These are phyloP conservation scores for Pezicula neosporulosa DNA, from an alignment of 2,329 filamentous ascomycete genomes.

Conservation along the genomic window DNA sequence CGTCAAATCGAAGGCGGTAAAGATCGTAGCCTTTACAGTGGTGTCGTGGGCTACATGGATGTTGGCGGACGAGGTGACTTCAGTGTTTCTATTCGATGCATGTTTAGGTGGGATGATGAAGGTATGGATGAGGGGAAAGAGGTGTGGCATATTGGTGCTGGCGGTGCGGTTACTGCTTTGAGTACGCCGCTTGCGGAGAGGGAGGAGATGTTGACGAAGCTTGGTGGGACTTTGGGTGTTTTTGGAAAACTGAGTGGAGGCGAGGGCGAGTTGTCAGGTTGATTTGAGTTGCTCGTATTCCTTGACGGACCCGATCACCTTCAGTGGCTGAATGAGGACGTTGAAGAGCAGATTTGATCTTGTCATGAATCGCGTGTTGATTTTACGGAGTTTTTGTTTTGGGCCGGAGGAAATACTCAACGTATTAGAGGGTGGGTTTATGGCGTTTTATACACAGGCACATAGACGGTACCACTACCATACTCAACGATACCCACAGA, in stretches of 20 bases:
- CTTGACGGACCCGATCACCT: no score
- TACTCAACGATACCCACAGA: constrained; percentile 1
- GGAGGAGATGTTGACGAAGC: constrained; percentile 85
- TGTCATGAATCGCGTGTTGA: no score
- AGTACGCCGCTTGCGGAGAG: constrained; percentile 78
- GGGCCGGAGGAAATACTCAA: constrained; percentile 2
- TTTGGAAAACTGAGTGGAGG: constrained; percentile 9
- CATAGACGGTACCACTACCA: constrained; percentile 1
- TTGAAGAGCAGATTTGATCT: no score
- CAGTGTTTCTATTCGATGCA: constrained; percentile 83
- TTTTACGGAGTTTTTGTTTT: no score
- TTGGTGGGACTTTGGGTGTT: constrained; percentile 24
- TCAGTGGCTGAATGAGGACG: no score
- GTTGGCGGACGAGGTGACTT: constrained; percentile 83
- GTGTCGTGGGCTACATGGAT: constrained; percentile 87
- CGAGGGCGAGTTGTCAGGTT: no score
- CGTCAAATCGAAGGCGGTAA: constrained; percentile 59
- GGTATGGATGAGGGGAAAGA: constrained; percentile 38
- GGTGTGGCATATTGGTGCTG: constrained; percentile 81
- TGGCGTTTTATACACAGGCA: background rate
- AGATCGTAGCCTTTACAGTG: constrained; percentile 76
- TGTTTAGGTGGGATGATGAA: constrained; percentile 71
- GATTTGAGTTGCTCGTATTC: no score
- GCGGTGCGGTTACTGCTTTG: constrained; percentile 83
- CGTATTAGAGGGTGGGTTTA: constrained; percentile 2